Base-by-base conservation (phyloP, 139 green algal species). In the Nannochloris sp. region DNA sequence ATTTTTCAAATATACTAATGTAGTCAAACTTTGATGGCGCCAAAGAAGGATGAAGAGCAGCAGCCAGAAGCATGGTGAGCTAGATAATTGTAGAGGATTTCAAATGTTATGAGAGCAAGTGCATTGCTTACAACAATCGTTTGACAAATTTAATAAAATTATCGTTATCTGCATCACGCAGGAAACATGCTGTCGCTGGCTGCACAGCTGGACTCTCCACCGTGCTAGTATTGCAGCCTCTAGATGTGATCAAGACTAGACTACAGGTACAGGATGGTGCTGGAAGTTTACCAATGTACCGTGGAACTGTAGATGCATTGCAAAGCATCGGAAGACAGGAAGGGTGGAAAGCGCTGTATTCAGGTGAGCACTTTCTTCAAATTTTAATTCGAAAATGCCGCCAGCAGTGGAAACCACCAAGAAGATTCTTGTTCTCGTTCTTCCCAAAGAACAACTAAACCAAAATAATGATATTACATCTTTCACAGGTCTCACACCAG, bases 181-280 rank as follows among this genome's bases (percentile, higher is more conserved):
- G 84, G 87, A 74, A 81, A 53, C 80, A 95, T 33, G 81, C 77
- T 8, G 59, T 93, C 1, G 86, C 87, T 14, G 89, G 89, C 2
- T 76, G 75, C 25, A 65, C 77, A 0, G 88, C 89, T 4, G 89
- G 89, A 23, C 73, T 84, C 6, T 64, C 72, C 1, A 83, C 86
- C 4, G 75, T 85, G 4, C 64, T 95, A 1, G 33, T 81, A 8
- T 70, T 96, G 53, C 89, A 96, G 33, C 89, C 89, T 0, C 83
- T 96, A 55, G 89, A 96, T 53, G 85, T 96, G 6, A 76, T 96
- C 6, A 96, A 96, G 67, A 95, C 88, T 0, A 73, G 89, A 9
- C 58, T 95, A 64, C 89, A 96, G 72, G 87, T 94, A 3, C 87
- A 93, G 68, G 87, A 93, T 56, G 78, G 71, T 14, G 53, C 67